phyloP scores from a whole-genome alignment of 148 eudicot species.

The Beta vulgaris region DNA sequence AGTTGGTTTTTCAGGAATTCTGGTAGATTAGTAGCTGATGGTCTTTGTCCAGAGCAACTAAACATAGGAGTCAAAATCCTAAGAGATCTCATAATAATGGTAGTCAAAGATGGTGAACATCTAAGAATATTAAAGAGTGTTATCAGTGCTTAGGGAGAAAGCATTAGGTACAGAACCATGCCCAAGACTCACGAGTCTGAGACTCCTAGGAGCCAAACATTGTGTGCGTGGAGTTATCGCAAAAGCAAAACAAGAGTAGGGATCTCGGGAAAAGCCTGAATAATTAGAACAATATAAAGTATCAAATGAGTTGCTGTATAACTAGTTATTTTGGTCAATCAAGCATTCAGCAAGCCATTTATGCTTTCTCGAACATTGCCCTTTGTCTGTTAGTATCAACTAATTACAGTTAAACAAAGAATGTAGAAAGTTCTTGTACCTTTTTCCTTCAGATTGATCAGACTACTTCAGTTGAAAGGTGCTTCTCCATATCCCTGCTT shows the following conservation, averaged over 20 bases:
- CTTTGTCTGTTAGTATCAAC: not conserved
- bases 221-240: not conserved
- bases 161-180: too few species aligned
- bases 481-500: conserved; percentile 38
- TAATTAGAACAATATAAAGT: not conserved
- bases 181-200: not conserved
- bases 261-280: not conserved
- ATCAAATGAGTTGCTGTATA: too few species aligned
- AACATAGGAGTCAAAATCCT: not conserved
- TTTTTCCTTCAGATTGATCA: conserved; percentile 10
- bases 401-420: not conserved
- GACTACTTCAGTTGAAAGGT: conserved; percentile 3
- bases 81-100: not conserved
- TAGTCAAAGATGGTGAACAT: not conserved
- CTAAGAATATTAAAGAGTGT: not conserved
- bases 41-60: not conserved
- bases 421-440: conserved; percentile 18
- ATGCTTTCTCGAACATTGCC: not conserved
- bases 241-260: not conserved
- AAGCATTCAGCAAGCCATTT: not conserved
- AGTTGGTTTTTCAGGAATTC: not conserved
- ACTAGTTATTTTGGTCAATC: not conserved
- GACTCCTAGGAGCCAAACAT: not conserved
- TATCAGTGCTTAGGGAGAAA: not conserved
- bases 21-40: not conserved